A percentile compares a stretch with the other conserved stretches of the same genome.
Conservation (phyloP, 169 alveolate genomes). For the Cryptosporidium tyzzeri region DNA sequence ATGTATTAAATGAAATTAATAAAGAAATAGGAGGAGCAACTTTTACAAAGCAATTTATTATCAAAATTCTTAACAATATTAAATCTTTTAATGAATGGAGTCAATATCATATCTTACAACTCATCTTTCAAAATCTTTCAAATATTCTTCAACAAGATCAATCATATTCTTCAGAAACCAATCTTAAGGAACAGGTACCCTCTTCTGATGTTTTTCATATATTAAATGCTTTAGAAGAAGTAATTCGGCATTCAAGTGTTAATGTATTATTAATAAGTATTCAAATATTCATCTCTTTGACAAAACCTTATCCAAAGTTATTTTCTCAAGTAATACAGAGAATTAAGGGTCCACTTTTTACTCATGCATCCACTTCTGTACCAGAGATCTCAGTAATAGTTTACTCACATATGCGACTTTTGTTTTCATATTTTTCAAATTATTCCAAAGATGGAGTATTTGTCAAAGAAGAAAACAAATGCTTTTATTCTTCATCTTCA, state of each 20-base stretch:
- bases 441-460: conserved; percentile 8
- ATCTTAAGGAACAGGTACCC: background rate
- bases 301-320: conserved; percentile 28
- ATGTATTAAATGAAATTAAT: conserved; percentile 93
- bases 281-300: conserved; percentile 41
- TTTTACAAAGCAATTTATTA: conserved; percentile 87
- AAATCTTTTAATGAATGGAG: conserved; percentile 97
- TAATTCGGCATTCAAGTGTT: conserved; percentile 43
- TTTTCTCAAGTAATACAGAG: conserved; percentile 57
- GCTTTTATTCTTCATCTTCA: background rate
- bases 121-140: conserved; percentile 7
- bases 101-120: conserved; percentile 89
- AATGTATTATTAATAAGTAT: conserved; percentile 28
- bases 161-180: background rate
- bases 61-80: conserved; percentile 86
- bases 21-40: conserved; percentile 94
- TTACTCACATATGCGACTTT: conserved; percentile 24
- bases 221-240: conserved; percentile 44
- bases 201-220: conserved; percentile 14
- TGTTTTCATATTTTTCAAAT: conserved; percentile 58
- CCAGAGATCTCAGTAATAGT: conserved; percentile 54
- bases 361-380: conserved; percentile 65
- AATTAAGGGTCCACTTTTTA: conserved; percentile 53
- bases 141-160: background rate
- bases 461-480: background rate